Evolutionary conservation across 495 filamentous ascomycete species (phyloP).

Genomic region (Neurospora terricola): DNA sequence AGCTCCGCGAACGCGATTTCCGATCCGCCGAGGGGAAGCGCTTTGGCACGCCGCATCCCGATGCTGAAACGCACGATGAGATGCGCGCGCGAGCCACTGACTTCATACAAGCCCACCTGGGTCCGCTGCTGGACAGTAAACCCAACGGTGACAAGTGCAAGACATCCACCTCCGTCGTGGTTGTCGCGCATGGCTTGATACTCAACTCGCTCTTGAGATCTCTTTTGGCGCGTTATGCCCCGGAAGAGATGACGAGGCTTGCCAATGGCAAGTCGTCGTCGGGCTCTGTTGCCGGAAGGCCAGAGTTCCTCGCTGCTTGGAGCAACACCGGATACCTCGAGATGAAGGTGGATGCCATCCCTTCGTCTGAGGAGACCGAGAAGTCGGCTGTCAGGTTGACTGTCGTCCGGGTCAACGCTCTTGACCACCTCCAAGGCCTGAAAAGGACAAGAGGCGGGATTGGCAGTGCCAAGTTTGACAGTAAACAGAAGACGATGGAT

Average conservation of each 20-base stretch:
- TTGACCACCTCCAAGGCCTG: constrained; percentile 57
- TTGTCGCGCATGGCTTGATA: constrained; percentile 77
- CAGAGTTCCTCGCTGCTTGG: constrained; percentile 24
- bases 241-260: constrained; percentile 10
- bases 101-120: constrained; percentile 54
- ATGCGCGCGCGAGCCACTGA: constrained; percentile 51
- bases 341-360: background rate
- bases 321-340: constrained; percentile 35
- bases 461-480: constrained; percentile 63
- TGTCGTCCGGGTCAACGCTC: constrained; percentile 50
- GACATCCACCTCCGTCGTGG: constrained; percentile 32
- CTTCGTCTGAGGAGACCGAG: background rate
- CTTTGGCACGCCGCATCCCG: constrained; percentile 21
- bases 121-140: constrained; percentile 40
- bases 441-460: constrained; percentile 70
- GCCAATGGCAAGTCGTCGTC: background rate
- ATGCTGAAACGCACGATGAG: constrained; percentile 49
- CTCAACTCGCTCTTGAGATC: constrained; percentile 56
- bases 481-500: constrained; percentile 60
- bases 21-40: constrained; percentile 56
- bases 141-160: constrained; percentile 5
- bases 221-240: constrained; percentile 34
- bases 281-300: background rate
- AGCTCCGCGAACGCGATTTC: constrained; percentile 66
- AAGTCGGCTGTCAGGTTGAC: constrained; percentile 13